Base-by-base conservation (phyloP, 441 rosid species). In the Breynia disticha region DNA sequence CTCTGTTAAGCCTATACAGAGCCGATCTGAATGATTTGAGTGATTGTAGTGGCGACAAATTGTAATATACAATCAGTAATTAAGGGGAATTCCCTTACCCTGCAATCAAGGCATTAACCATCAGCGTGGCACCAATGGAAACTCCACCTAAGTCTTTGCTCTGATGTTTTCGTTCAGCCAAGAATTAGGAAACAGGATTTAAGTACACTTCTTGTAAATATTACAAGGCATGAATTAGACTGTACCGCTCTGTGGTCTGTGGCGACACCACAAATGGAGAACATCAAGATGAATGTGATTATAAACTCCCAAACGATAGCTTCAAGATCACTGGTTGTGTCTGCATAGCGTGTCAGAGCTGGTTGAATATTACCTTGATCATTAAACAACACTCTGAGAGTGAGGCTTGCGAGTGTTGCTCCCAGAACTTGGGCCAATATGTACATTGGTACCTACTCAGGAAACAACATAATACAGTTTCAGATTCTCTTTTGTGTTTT, bases 301-400 rank as follows among this genome's bases (percentile, higher is more conserved):
- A 79, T 69, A 47, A 77, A 76, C 55, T 76, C 87, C 82, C 82
- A 81, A n/a, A 47, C 32, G 62, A 76, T 52, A 22, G 82, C 87
- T 73, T 81, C 74, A 42, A 81, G 82, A 66, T 72, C 66, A 44
- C 72, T 39, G 8, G 80, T 79, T 19, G 75, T 15, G 28, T 73
- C 67, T 21, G 61, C 44, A 63, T 70, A 75, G 38, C 71, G 72
- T n/a, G 82, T 81, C 39, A 50, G 17, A 38, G 51, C 55, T 22
- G 58, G 61, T 17, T 24, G 48, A 11, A 76, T 70, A 28, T 54
- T 50, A 16, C 48, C 60, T 52, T 57, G 49, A 15, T 64, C 61
- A 16, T 56, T 52, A 61, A 67, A 73, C 73, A 75, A 19, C 16
- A 19, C 53, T 60, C 50, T 71, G 12, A 79, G 74, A 16, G 76